Conservation (phyloP, 108 stramenopile genomes). For the Skeletonema costatum region DNA sequence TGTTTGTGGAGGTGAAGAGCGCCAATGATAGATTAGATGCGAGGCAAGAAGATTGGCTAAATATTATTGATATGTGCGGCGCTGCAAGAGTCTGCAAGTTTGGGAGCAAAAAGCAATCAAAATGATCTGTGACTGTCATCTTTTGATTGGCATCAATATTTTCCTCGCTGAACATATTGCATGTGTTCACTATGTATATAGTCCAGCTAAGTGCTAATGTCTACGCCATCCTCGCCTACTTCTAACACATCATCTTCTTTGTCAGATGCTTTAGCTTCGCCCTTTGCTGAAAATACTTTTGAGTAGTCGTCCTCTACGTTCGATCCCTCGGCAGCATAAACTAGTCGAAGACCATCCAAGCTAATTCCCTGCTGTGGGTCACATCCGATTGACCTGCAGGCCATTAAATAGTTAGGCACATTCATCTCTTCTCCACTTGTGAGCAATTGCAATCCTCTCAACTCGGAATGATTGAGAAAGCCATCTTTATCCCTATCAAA, state of each 20-base stretch:
- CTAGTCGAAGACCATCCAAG: neutral
- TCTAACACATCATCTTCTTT: conserved; percentile 30
- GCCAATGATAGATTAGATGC: conserved; percentile 78
- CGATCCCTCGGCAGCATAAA: conserved; percentile 10
- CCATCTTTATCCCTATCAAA: conserved; percentile 11
- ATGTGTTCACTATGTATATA: neutral
- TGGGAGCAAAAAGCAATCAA: conserved; percentile 18
- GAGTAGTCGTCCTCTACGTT: conserved; percentile 36
- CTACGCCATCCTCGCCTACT: conserved; percentile 29
- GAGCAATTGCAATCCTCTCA: conserved; percentile 5
- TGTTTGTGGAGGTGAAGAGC: conserved; percentile 88
- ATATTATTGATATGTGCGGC: conserved; percentile 60
- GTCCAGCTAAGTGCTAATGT: neutral
- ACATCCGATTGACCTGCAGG: conserved; percentile 4
- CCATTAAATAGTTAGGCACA: neutral
- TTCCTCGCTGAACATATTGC: neutral
- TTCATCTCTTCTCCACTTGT: conserved; percentile 4
- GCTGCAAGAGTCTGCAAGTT: conserved; percentile 87
- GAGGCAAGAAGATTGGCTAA: conserved; percentile 88
- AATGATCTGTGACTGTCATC: neutral
- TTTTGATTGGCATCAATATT: neutral
- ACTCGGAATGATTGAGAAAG: conserved; percentile 4
- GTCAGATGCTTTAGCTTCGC: neutral
- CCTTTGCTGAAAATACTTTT: conserved; percentile 33
- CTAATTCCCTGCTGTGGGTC: conserved; percentile 8